Evolutionary conservation across 2,329 filamentous ascomycete species (phyloP).

Genomic region (Fonsecaea pedrosoi): DNA sequence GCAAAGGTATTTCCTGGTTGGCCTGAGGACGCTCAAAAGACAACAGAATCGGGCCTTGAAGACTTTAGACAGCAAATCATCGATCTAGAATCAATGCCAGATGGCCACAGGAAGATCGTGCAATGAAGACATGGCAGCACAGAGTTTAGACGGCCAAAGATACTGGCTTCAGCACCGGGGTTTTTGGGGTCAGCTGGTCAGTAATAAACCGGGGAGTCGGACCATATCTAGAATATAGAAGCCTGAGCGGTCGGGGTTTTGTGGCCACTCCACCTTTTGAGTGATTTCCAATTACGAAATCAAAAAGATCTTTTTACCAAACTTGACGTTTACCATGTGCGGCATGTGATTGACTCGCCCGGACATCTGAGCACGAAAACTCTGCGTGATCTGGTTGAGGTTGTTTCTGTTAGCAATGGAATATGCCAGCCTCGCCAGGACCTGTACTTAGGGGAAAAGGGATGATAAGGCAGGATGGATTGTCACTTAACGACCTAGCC

Average conservation of each 20-base stretch:
- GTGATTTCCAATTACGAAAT: conserved; percentile 7
- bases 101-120: neutral
- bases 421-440: conserved; percentile 32
- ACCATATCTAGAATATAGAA: conserved; percentile 5
- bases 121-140: neutral
- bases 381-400: neutral
- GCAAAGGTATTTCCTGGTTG: neutral
- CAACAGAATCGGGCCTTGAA: neutral
- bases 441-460: conserved; percentile 39
- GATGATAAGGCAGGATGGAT: conserved; percentile 34
- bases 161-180: neutral
- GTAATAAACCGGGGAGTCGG: neutral
- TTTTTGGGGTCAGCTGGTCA: neutral
- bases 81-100: neutral
- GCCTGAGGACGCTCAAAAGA: neutral
- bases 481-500: conserved; percentile 39
- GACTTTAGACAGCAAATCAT: neutral
- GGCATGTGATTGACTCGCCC: conserved; percentile 15
- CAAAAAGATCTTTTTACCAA: neutral
- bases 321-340: neutral
- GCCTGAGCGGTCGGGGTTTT: neutral
- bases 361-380: conserved; percentile 2
- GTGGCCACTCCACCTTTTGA: neutral
- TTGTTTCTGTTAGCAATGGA: conserved; percentile 34
- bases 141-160: neutral